Evolutionary conservation across 352 stramenopile species (phyloP), one percentile per base, ranked within the genome.

Genomic region (Globisporangium canariense): DNA sequence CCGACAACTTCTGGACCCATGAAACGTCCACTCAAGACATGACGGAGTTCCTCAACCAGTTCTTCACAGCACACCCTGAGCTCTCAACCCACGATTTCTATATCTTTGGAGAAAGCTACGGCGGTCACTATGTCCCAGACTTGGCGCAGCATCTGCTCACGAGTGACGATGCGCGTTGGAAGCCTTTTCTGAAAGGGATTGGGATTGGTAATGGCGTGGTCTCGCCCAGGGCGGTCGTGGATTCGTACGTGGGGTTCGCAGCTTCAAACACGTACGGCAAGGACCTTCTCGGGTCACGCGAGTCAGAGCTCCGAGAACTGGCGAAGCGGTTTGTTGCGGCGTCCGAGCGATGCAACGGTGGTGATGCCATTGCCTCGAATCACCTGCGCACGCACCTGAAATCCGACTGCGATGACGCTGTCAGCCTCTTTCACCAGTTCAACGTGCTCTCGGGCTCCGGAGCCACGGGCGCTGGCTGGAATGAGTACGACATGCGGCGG

Each of bases 91-190:
- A 77, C 36, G 76, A 86, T 62, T 85, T 99, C 11, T 99, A 97
- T 70, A 77, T 99, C 43, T 97, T 97, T 49, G 96, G 96, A 41
- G 97, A 99, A 68, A 97, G 83, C 62, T 99, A 98, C 69, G 93
- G 80, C 2, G 96, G 97, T 1, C 93, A 98, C 58, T 99, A 98
- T 66, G 89, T 98, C 20, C 97, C 96, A 1, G 92, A 96, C 55
- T 76, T 98, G 49, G 83, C 86, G 3, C 74, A 82, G 22, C 77
- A 78, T 36, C 67, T 98, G 50, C 61, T 98, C 14, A 71, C 79
- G 6, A 60, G 65, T 5, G 62, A 83, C 30, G 46, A 65, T 4
- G 50, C 55, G 32, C 62, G 59, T 3, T 86, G 72, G 65, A 57
- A 65, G 43, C 49, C 64, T 2, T 64, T 62, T 8, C 67, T 97